A percentile compares a stretch with the other conserved stretches of the same genome.
These are phyloP conservation scores for Hyparrhenia diplandra DNA, from an alignment of 176 grass and related monocot species.

Conservation along the genomic window DNA sequence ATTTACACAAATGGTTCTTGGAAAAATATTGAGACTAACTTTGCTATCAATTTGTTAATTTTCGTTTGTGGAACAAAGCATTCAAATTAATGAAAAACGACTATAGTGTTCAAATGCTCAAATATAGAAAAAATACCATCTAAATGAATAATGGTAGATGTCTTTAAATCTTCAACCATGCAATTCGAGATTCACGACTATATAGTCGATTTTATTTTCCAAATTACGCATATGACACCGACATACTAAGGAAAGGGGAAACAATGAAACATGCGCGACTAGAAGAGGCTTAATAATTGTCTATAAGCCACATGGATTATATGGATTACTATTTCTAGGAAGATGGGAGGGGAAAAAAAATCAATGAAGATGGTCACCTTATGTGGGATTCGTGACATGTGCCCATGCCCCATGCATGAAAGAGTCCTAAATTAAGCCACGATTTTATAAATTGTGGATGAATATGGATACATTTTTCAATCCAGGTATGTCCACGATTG, in stretches of 20 bases:
- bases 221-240: not conserved
- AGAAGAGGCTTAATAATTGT: not conserved
- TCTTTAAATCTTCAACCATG: no score
- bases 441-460: no score
- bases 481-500: no score
- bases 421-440: no score
- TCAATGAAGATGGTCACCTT: no score
- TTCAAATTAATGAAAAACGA: not conserved
- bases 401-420: no score
- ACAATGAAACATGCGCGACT: not conserved
- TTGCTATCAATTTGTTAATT: no score
- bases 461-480: no score
- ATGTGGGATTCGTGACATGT: no score
- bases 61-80: not conserved
- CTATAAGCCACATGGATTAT: not conserved
- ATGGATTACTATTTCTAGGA: not conserved
- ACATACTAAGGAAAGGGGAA: not conserved
- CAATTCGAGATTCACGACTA: not conserved
- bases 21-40: no score
- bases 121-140: not conserved
- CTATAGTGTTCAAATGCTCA: not conserved
- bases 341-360: not conserved
- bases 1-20: no score
- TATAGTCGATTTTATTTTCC: not conserved
- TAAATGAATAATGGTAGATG: not conserved